Evolutionary conservation across 129 eudicot genomes (phyloP).

Genomic region (Flaveria bidentis): DNA sequence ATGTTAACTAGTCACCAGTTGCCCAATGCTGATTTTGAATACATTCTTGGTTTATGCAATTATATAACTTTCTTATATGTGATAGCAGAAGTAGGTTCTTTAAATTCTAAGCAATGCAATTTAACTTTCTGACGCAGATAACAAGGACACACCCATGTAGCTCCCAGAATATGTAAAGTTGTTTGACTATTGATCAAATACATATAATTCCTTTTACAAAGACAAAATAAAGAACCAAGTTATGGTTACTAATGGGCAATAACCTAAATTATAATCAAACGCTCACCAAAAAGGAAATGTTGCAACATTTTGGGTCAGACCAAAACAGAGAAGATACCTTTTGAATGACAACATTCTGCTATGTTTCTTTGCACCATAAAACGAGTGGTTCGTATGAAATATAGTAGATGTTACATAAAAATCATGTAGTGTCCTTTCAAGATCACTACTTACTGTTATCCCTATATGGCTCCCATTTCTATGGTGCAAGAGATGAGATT

Average conservation of each 20-base stretch:
- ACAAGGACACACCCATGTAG: neutral
- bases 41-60: slow-evolving; percentile 3
- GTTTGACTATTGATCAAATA: neutral
- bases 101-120: neutral
- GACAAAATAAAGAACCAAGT: neutral
- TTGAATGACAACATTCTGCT: too few relatives aligned
- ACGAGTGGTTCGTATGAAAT: too few relatives aligned
- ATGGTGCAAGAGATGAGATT: too few relatives aligned
- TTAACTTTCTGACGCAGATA: neutral
- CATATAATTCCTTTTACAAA: neutral
- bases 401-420: too few relatives aligned
- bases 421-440: too few relatives aligned
- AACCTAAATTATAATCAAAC: neutral
- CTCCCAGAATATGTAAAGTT: neutral
- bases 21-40: neutral
- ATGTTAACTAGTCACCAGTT: neutral
- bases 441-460: too few relatives aligned
- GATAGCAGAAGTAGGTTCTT: neutral
- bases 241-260: neutral
- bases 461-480: too few relatives aligned
- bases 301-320: too few relatives aligned
- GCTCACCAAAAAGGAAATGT: neutral
- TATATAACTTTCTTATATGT: neutral
- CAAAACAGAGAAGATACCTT: too few relatives aligned
- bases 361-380: too few relatives aligned